Base-by-base conservation (phyloP, 805 yeast species). In the Priceomyces castillae region DNA sequence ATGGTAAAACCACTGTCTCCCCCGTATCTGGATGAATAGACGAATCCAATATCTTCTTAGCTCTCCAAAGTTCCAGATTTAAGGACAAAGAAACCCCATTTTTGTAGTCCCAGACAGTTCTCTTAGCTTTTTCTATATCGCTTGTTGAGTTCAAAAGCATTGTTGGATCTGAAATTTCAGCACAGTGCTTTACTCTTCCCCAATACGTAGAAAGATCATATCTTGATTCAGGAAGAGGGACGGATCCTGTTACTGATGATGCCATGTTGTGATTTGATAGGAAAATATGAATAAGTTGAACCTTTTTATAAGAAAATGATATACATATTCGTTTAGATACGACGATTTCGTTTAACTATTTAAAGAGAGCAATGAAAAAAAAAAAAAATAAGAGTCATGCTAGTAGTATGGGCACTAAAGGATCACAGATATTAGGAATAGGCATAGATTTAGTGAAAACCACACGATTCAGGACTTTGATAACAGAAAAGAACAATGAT, bases 1-100 rank as follows among this genome's bases (percentile, higher is more conserved):
- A 94, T 2, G 99, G 99, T 42, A 94, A 71, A 22, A 87, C 61
- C 10, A 94, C 97, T 1, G 95, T 86, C 56, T 89, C 94, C 1
- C 97, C 97, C 4, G 95, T 92, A 61, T 94, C 99, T 40, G 99
- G 99, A 64, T 94, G 99, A 34, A 90, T 80, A 1, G 97, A 84
- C 1, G 97, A 89, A 65, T 94, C 98, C 54, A 94, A 74, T 25
- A 87, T 73, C 61, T 80, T 80, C 67, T 92, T 92, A 7, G 96
- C 94, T 34, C 76, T 70, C 99, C 99, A 94, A 45, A 92, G 73
- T 42, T 82, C 86, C 1, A 94, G 88, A 2, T 86, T 81, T 78
- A 92, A 82, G 14, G 71, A 64, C 9, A 74, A 72, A 30, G 74
- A 61, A 20, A 76, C 76, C 14, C 96, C 96, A 54, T 82, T 81